Evolutionary conservation across 805 yeast genomes (phyloP), one percentile per base, ranked within the genome.

Genomic region (Huiozyma sinensis): DNA sequence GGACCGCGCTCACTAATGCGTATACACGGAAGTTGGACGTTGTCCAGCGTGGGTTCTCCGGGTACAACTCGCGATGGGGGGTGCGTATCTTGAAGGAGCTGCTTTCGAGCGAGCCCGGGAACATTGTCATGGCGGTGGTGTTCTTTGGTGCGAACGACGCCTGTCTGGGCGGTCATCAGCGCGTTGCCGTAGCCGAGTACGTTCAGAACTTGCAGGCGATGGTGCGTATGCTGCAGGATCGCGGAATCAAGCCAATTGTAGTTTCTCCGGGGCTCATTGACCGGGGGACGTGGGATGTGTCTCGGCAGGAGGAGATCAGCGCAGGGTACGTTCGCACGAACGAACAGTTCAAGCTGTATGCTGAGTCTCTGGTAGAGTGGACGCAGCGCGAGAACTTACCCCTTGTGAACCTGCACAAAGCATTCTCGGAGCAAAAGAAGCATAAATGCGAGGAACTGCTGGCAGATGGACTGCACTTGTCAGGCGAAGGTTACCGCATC

Each of bases 141-240:
- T 87, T 83, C 57, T 77, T 85, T 53, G 96, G 96, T 4, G 75
- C 95, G 10, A 88, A 88, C 56, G 97, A 88, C 59, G 70, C 82
- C 0, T 70, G 74, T 3, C 50, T 64, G 7, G 66, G 57, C 1
- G 72, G 71, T 4, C 54, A 57, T 4, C 77, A 73, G 50, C 63
- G 64, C 24, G 85, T 85, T 8, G 73, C 76, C 1, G 13, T 81
- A 4, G 71, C 61, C 0, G 64, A 71, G 45, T 85, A 64, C 55
- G 45, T 60, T 17, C 61, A 57, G 11, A 87, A 87, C 54, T 64
- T 73, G 48, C 53, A 50, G 28, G 43, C 47, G 8, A 50, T 85
- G 53, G 65, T 77, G 10, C 50, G 64, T 6, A 49, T 68, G 47
- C 68, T 74, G 30, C 49, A 56, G 24, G 57, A 54, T 1, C 59